Evolutionary conservation across 2,329 filamentous ascomycete genomes (phyloP).

Genomic region (Penicillium sp.): DNA sequence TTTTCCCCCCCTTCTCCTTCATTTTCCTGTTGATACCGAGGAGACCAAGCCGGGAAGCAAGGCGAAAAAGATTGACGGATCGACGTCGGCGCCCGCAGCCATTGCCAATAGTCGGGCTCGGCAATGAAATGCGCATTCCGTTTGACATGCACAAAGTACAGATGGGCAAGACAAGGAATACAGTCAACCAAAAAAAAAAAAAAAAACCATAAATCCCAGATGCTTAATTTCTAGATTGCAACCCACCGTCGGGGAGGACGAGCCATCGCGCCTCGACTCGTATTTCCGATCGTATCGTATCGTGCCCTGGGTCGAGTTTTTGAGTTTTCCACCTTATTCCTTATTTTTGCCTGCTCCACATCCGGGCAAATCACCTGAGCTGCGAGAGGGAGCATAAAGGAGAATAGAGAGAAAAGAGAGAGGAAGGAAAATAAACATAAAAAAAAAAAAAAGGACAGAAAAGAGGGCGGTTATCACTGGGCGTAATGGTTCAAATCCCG

Average conservation of each 20-base stretch:
- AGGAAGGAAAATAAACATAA: neutral
- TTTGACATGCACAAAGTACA: conserved; percentile 32
- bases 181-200: no score
- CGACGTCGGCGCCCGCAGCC: conserved; percentile 41
- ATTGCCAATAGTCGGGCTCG: conserved; percentile 43
- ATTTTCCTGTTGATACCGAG: conserved; percentile 26
- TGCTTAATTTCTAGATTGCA: conserved; percentile 4
- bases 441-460: neutral
- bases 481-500: neutral
- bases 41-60: conserved; percentile 35
- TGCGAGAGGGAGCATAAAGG: neutral
- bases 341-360: conserved; percentile 5
- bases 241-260: conserved; percentile 11
- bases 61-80: conserved; percentile 38
- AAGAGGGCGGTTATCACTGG: neutral
- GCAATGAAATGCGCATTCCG: conserved; percentile 35
- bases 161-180: neutral
- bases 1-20: conserved; percentile 1
- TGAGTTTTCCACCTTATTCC: conserved; percentile 10
- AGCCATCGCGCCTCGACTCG: neutral
- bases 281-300: neutral
- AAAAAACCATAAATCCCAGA: no score
- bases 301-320: neutral
- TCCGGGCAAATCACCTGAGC: conserved; percentile 1
- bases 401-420: neutral